These are phyloP conservation scores for Talaromyces sp. DNA, from an alignment of 2,329 filamentous ascomycete species.

Conservation along the genomic window DNA sequence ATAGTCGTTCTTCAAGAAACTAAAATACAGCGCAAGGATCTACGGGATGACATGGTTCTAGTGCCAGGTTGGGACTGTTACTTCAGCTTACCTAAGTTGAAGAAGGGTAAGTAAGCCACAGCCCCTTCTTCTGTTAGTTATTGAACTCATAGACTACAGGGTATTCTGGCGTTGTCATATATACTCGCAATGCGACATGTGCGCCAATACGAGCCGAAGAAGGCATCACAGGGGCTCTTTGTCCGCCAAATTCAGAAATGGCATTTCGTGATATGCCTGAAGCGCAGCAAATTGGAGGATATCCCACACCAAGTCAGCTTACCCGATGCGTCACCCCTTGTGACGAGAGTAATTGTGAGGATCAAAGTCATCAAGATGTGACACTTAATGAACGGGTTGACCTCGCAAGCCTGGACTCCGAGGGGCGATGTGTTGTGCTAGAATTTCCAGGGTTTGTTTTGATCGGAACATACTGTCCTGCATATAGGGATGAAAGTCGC, in stretches of 20 bases:
- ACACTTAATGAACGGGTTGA: conserved; percentile 62
- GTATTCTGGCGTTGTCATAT: conserved; percentile 94
- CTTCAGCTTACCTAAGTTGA: conserved; percentile 89
- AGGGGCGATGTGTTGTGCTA: conserved; percentile 86
- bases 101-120: conserved; percentile 70
- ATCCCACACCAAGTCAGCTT: conserved; percentile 72
- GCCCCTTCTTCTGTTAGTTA: neutral
- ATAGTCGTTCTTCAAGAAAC: conserved; percentile 95
- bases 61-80: conserved; percentile 95
- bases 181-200: conserved; percentile 85
- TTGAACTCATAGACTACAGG: conserved; percentile 55
- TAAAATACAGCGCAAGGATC: conserved; percentile 92
- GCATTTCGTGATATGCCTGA: conserved; percentile 74
- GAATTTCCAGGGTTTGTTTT: conserved; percentile 96
- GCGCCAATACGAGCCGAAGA: conserved; percentile 89
- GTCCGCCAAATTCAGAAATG: conserved; percentile 69
- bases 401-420: conserved; percentile 75
- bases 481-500: conserved; percentile 80
- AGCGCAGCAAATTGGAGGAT: conserved; percentile 82
- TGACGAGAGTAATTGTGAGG: conserved; percentile 3
- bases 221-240: conserved; percentile 82
- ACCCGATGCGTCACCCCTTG: neutral
- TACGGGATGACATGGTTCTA: conserved; percentile 93
- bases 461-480: conserved; percentile 89
- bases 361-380: conserved; percentile 1